These are phyloP conservation scores for Tolypocladium nubicola DNA, from an alignment of 2,329 filamentous ascomycete genomes.

Conservation along the genomic window DNA sequence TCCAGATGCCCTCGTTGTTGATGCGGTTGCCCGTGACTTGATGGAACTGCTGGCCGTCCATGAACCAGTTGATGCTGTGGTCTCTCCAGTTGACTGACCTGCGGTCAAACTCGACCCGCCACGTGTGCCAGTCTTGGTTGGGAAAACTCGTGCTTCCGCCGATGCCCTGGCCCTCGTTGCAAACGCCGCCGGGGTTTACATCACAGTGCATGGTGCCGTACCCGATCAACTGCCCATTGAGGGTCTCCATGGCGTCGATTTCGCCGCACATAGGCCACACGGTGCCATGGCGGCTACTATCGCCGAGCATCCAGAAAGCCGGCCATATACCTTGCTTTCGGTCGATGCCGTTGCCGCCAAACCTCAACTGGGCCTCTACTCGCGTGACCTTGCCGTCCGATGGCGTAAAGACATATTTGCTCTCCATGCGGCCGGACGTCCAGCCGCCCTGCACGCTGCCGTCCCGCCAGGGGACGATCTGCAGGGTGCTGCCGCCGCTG, in stretches of 20 bases:
- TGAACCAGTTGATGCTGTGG: conserved; percentile 41
- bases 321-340: conserved; percentile 47
- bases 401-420: conserved; percentile 35
- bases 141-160: conserved; percentile 23
- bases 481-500: conserved; percentile 37
- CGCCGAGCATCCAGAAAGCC: conserved; percentile 47
- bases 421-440: conserved; percentile 46
- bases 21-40: conserved; percentile 33
- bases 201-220: conserved; percentile 45
- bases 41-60: conserved; percentile 33
- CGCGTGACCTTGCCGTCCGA: conserved; percentile 31
- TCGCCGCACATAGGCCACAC: conserved; percentile 44
- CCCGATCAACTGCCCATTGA: conserved; percentile 36
- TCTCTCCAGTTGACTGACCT: conserved; percentile 30
- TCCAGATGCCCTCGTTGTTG: conserved; percentile 36
- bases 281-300: conserved; percentile 34
- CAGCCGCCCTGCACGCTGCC: conserved; percentile 26
- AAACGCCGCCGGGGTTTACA: conserved; percentile 30
- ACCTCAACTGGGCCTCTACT: conserved; percentile 34
- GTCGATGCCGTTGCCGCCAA: conserved; percentile 29
- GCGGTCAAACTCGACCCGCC: conserved; percentile 39
- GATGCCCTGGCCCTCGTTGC: conserved; percentile 38
- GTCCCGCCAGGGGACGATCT: conserved; percentile 36
- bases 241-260: conserved; percentile 46
- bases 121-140: conserved; percentile 34